Conservation (phyloP, 176 grass and related monocot genomes). For the Carex kokanica region DNA sequence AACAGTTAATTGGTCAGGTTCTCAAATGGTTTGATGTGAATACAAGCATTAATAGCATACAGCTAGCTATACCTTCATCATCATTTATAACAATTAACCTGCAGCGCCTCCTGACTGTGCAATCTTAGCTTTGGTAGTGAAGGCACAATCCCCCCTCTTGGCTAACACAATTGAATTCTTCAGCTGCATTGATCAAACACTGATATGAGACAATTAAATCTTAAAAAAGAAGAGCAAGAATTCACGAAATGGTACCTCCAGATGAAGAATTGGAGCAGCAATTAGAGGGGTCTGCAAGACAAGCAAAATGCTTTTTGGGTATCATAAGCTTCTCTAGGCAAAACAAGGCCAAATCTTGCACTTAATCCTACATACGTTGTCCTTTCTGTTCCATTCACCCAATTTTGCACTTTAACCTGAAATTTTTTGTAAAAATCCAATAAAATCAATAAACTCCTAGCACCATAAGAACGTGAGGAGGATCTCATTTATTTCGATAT, state of each 20-base stretch:
- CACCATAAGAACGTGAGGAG: conserved; percentile 26
- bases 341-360: conserved; percentile 62
- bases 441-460: neutral
- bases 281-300: conserved; percentile 63
- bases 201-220: neutral
- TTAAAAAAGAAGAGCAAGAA: neutral
- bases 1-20: conserved; percentile 15
- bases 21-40: neutral
- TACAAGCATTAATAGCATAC: conserved; percentile 11
- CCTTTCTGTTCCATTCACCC: conserved; percentile 71
- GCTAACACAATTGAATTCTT: conserved; percentile 64
- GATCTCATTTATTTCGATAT: neutral
- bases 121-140: conserved; percentile 79
- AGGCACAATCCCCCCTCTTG: conserved; percentile 79
- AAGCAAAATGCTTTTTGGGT: conserved; percentile 48
- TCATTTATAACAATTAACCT: conserved; percentile 89
- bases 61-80: conserved; percentile 58
- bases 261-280: conserved; percentile 72
- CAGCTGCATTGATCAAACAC: conserved; percentile 40
- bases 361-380: conserved; percentile 62
- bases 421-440: conserved; percentile 19
- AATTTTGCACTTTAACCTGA: conserved; percentile 91
- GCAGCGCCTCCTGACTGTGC: conserved; percentile 68
- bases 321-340: conserved; percentile 50
- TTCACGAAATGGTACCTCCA: conserved; percentile 40